phyloP scores from a whole-genome alignment of 345 rosid genomes.

The Leavenworthia alabamica region DNA sequence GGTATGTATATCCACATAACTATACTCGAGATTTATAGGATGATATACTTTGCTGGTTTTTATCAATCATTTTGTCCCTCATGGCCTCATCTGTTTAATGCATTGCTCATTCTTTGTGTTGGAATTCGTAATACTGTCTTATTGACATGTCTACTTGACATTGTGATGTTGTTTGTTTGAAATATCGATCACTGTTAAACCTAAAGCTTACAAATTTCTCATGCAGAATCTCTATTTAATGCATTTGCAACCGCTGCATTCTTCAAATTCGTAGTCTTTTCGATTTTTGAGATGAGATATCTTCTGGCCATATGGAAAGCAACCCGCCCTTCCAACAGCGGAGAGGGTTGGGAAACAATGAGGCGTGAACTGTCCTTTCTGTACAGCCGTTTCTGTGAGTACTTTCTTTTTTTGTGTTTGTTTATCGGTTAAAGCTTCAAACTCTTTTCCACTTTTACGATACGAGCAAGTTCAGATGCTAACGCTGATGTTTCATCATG shows the following conservation, averaged over 20 bases:
- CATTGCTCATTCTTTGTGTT: neutral
- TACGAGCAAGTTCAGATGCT: conserved; percentile 1
- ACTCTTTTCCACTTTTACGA: too few species aligned
- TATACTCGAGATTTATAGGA: neutral
- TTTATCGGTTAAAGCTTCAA: conserved; percentile 3
- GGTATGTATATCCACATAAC: conserved; percentile 42
- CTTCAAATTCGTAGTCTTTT: conserved; percentile 96
- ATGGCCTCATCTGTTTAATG: neutral
- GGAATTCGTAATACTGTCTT: neutral
- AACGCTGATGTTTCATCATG: conserved; percentile 12
- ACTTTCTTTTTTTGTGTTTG: conserved; percentile 16
- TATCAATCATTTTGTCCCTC: neutral
- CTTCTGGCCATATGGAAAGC: conserved; percentile 99
- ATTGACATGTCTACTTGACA: neutral
- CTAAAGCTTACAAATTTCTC: conserved; percentile 6
- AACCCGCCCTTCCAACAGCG: conserved; percentile 74
- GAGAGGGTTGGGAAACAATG: conserved; percentile 98
- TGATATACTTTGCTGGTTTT: neutral
- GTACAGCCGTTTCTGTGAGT: conserved; percentile 99
- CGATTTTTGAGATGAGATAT: conserved; percentile 98
- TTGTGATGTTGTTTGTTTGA: conserved; percentile 9
- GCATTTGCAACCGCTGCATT: conserved; percentile 98
- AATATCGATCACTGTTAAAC: conserved; percentile 12
- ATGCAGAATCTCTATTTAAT: conserved; percentile 90
- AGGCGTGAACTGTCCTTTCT: conserved; percentile 93